phyloP scores from a whole-genome alignment of 352 stramenopile species.

The Globisporangium spiculum region DNA sequence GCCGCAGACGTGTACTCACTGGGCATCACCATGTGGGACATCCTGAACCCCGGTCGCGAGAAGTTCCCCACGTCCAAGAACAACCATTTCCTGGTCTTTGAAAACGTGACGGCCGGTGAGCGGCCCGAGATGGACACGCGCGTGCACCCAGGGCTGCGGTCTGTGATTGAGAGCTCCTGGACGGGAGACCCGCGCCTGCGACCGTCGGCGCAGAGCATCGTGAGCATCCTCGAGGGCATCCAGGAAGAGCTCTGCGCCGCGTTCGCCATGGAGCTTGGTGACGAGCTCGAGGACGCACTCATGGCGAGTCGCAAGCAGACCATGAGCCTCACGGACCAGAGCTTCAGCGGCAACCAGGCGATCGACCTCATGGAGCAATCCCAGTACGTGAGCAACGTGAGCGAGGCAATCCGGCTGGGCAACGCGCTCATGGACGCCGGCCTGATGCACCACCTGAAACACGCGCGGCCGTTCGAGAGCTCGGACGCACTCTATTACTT shows the following conservation, averaged over 20 bases:
- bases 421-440: constrained; percentile 66
- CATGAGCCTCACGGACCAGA: constrained; percentile 21
- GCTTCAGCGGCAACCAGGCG: constrained; percentile 37
- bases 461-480: constrained; percentile 39
- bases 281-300: constrained; percentile 35
- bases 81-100: constrained; percentile 64
- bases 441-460: constrained; percentile 52
- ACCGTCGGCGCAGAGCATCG: constrained; percentile 43
- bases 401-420: constrained; percentile 52
- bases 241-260: constrained; percentile 41
- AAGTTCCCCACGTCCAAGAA: constrained; percentile 44
- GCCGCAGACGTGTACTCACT: constrained; percentile 73
- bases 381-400: constrained; percentile 37
- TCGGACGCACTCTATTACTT: constrained; percentile 43
- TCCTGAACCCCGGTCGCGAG: constrained; percentile 48
- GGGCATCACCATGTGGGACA: constrained; percentile 73
- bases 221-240: constrained; percentile 38
- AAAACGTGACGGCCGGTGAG: constrained; percentile 44
- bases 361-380: constrained; percentile 38
- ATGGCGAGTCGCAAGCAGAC: constrained; percentile 22
- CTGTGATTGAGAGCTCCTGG: constrained; percentile 47
- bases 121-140: constrained; percentile 38
- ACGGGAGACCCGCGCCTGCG: constrained; percentile 34
- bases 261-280: constrained; percentile 39
- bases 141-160: constrained; percentile 32